Evolutionary conservation across 2,329 filamentous ascomycete genomes (phyloP).

Genomic region (Zasmidium cellare): DNA sequence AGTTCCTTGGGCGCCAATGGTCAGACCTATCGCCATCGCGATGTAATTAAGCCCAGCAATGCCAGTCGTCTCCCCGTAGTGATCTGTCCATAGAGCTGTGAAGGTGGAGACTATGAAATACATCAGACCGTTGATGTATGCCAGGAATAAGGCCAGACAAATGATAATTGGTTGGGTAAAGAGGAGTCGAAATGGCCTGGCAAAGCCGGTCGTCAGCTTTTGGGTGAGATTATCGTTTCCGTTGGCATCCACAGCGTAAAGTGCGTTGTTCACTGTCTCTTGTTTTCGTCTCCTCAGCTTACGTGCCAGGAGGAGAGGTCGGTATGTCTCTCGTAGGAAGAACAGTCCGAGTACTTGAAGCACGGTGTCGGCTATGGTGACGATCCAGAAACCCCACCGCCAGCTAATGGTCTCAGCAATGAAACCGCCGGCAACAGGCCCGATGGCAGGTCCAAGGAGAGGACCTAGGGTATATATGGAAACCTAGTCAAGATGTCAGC

Average conservation of each 20-base stretch:
- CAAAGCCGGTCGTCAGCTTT: background rate
- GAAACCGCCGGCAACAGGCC: slow-evolving; percentile 54
- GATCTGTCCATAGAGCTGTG: slow-evolving; percentile 52
- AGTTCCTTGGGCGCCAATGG: slow-evolving; percentile 47
- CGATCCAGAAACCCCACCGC: slow-evolving; percentile 50
- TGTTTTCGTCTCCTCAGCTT: slow-evolving; percentile 23
- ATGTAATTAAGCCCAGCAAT: slow-evolving; percentile 62
- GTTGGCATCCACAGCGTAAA: slow-evolving; percentile 15
- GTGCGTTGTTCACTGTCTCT: slow-evolving; percentile 44
- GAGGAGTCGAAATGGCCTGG: slow-evolving; percentile 50
- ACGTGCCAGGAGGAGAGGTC: background rate
- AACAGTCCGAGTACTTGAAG: slow-evolving; percentile 39
- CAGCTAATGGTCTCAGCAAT: slow-evolving; percentile 50
- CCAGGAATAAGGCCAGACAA: slow-evolving; percentile 49
- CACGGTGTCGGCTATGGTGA: slow-evolving; percentile 40
- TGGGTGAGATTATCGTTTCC: background rate
- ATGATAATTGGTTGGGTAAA: slow-evolving; percentile 58
- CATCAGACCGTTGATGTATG: slow-evolving; percentile 57
- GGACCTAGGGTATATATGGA: too few species aligned
- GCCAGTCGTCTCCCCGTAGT: slow-evolving; percentile 56
- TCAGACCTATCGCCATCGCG: slow-evolving; percentile 54
- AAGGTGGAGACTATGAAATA: slow-evolving; percentile 61
- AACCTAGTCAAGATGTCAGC: too few species aligned
- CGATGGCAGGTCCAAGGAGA: slow-evolving; percentile 39
- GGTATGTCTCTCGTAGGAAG: slow-evolving; percentile 46